Evolutionary conservation across 768 basidiomycete genomes (phyloP).

Genomic region (button mushroom (Agaricus bisporus)): DNA sequence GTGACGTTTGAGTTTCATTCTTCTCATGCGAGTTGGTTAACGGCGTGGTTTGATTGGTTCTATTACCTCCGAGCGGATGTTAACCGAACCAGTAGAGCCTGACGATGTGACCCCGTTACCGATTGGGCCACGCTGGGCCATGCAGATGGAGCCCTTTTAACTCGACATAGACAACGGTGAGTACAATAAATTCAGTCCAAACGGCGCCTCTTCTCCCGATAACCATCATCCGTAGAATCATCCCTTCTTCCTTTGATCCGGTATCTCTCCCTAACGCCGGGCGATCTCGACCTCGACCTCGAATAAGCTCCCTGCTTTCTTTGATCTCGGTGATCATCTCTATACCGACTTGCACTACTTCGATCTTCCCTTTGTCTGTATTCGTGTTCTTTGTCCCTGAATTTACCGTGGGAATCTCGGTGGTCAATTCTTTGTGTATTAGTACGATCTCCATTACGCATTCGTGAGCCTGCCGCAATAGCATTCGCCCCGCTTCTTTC

Average conservation of each 20-base stretch:
- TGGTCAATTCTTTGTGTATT: background rate
- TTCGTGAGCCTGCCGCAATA: constrained; percentile 6
- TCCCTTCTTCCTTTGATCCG: constrained; percentile 26
- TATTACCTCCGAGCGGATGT: no score
- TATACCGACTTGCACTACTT: constrained; percentile 13
- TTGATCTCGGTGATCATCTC: constrained; percentile 20
- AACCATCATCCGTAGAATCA: constrained; percentile 17
- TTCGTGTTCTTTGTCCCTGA: constrained; percentile 3
- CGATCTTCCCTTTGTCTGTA: constrained; percentile 13
- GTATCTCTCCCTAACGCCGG: constrained; percentile 16
- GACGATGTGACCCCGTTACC: no score
- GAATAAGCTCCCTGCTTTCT: constrained; percentile 22
- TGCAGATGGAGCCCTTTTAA: no score
- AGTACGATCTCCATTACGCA: constrained; percentile 12
- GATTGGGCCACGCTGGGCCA: no score
- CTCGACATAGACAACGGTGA: background rate
- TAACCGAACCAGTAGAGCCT: no score
- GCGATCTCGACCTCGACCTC: constrained; percentile 26
- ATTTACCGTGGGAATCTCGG: background rate
- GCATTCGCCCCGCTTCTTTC: constrained; percentile 22
- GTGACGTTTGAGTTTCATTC: no score
- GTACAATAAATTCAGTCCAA: constrained; percentile 34
- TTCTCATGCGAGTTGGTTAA: no score
- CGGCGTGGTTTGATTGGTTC: no score
- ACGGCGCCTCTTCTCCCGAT: constrained; percentile 50